Evolutionary conservation across 805 yeast genomes (phyloP).

Genomic region (Kluyveromyces aestuarii): DNA sequence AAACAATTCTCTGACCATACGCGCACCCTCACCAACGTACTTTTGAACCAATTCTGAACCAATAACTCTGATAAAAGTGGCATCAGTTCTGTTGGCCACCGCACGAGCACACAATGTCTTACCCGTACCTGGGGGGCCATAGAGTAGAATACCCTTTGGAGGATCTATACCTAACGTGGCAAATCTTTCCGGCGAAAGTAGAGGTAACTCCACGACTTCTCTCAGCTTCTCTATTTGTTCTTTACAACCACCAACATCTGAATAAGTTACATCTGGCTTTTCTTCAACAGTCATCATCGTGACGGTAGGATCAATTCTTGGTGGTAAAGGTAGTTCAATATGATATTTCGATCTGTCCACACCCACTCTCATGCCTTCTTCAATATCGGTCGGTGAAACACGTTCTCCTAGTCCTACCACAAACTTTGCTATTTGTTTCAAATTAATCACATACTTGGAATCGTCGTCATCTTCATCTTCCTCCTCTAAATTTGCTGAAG

Average conservation of each 20-base stretch:
- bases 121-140: constrained; percentile 99
- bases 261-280: constrained; percentile 97
- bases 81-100: constrained; percentile 98
- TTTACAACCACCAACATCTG: constrained; percentile 97
- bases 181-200: constrained; percentile 91
- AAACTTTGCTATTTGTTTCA: constrained; percentile 96
- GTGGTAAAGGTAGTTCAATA: constrained; percentile 95
- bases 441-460: constrained; percentile 87
- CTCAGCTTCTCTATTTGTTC: constrained; percentile 95
- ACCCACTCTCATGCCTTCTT: constrained; percentile 99
- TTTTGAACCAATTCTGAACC: constrained; percentile 98
- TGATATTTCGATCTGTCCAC: constrained; percentile 96
- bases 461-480: constrained; percentile 66
- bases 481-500: constrained; percentile 7
- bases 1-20: constrained; percentile 97
- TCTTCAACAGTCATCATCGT: constrained; percentile 99
- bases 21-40: constrained; percentile 99
- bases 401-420: constrained; percentile 95
- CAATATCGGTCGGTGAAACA: constrained; percentile 96
- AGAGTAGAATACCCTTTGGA: constrained; percentile 91
- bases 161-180: constrained; percentile 97
- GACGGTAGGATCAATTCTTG: constrained; percentile 94
- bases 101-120: constrained; percentile 98
- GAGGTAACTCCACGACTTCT: constrained; percentile 92
- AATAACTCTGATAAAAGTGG: constrained; percentile 95